Conservation (phyloP, 2,329 filamentous ascomycete species). For the Fusarium ramigenum region DNA sequence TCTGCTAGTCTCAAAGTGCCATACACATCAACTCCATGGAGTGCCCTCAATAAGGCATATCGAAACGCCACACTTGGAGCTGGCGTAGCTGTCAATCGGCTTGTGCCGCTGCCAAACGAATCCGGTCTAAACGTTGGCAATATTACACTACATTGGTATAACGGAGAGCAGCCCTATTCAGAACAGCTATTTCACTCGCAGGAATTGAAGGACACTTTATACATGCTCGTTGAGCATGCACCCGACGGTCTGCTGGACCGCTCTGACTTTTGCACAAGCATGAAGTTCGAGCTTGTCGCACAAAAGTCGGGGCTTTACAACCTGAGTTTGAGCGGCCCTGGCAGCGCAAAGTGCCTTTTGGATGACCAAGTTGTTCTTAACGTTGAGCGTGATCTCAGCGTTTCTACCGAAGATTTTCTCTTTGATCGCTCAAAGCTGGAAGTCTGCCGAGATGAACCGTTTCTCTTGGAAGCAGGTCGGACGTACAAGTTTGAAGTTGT, state of each 20-base stretch:
- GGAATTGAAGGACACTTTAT: background rate
- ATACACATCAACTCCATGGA: background rate
- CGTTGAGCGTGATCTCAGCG: background rate
- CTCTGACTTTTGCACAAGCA: background rate
- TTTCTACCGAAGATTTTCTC: background rate
- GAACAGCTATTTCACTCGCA: background rate
- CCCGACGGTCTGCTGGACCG: background rate
- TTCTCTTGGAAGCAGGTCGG: no score
- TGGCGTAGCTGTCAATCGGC: background rate
- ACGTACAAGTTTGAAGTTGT: no score
- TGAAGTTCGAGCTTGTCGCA: background rate
- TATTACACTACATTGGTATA: background rate
- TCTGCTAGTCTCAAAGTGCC: background rate
- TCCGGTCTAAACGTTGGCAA: background rate
- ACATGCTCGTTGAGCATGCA: background rate
- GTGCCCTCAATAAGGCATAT: background rate
- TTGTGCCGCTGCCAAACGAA: background rate
- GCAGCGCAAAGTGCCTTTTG: background rate
- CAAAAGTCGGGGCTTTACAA: background rate
- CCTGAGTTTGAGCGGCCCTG: background rate
- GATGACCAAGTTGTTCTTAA: background rate
- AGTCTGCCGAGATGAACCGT: no score
- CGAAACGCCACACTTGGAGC: accelerated
- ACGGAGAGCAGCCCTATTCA: background rate
- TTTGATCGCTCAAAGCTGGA: background rate